Conservation (phyloP, 371 early-diverging fungal genomes). For the Cladochytrium tenue region DNA sequence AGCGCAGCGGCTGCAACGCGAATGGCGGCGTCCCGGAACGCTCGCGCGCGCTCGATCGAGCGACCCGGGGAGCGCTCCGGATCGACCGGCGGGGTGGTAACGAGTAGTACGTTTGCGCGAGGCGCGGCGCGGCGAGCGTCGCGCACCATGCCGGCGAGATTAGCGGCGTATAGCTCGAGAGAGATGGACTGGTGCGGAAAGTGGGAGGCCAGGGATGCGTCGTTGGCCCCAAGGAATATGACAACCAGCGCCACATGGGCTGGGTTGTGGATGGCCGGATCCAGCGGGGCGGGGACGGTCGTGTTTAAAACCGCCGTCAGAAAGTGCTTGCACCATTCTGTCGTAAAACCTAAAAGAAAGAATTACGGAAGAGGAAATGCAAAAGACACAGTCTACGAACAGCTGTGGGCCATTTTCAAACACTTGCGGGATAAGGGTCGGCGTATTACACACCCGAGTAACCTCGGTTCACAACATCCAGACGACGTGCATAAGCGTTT, state of each 20-base stretch:
- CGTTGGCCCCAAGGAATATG: constrained; percentile 85
- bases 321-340: constrained; percentile 66
- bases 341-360: constrained; percentile 64
- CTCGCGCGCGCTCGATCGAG: constrained; percentile 38
- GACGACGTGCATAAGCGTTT: constrained; percentile 63
- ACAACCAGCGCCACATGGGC: constrained; percentile 61
- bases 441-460: not conserved
- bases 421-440: not conserved
- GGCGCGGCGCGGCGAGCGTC: constrained; percentile 60
- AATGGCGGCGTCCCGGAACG: constrained; percentile 65
- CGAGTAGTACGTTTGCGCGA: constrained; percentile 59
- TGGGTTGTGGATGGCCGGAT: not conserved
- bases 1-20: constrained; percentile 41
- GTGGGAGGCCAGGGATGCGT: constrained; percentile 57
- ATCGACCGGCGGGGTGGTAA: constrained; percentile 77
- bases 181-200: constrained; percentile 63
- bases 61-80: constrained; percentile 53
- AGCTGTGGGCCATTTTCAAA: not conserved
- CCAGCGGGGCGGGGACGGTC: constrained; percentile 18
- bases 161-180: constrained; percentile 58
- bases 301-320: constrained; percentile 53
- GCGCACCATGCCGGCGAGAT: constrained; percentile 59
- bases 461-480: constrained; percentile 52
- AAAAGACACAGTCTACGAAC: not conserved
- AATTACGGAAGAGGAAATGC: not conserved